These are phyloP conservation scores for Elongisporangium anandrum DNA, from an alignment of 352 stramenopile genomes.

Conservation along the genomic window DNA sequence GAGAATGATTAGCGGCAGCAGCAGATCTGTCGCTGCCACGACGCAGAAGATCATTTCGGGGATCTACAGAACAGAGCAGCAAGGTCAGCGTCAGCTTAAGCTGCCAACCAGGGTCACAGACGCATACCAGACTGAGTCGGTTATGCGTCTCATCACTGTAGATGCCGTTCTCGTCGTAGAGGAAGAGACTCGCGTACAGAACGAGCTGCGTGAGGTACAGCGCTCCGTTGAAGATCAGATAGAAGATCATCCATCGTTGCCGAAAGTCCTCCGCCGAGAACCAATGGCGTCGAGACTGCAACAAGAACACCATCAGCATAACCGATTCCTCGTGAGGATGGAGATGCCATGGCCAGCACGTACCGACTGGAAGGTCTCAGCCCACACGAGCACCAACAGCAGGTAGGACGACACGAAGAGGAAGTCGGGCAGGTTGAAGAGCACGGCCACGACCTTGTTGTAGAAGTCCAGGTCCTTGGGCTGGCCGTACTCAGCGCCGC, in stretches of 20 bases:
- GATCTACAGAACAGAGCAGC: conserved; percentile 44
- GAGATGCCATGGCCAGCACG: conserved; percentile 1
- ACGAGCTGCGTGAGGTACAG: conserved; percentile 87
- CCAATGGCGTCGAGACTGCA: conserved; percentile 86
- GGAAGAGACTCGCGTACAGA: conserved; percentile 87
- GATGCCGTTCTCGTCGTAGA: conserved; percentile 78
- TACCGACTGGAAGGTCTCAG: conserved; percentile 87
- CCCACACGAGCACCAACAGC: conserved; percentile 89
- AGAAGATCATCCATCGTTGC: conserved; percentile 89
- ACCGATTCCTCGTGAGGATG: background rate
- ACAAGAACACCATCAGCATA: background rate
- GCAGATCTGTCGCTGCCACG: conserved; percentile 81
- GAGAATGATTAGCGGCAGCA: conserved; percentile 87
- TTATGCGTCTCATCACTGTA: conserved; percentile 72
- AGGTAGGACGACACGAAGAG: conserved; percentile 89
- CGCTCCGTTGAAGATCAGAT: conserved; percentile 88
- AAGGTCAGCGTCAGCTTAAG: conserved; percentile 2
- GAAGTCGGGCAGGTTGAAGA: conserved; percentile 93
- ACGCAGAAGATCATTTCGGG: conserved; percentile 78
- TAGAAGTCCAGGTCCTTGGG: conserved; percentile 78
- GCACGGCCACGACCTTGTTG: conserved; percentile 88
- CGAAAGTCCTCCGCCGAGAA: conserved; percentile 83
- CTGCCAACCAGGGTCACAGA: too few relatives aligned
- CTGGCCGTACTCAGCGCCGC: conserved; percentile 5
- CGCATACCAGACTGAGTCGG: conserved; percentile 64